Evolutionary conservation across 2,329 filamentous ascomycete genomes (phyloP).

Genomic region (Penicillium psychrosexuale): DNA sequence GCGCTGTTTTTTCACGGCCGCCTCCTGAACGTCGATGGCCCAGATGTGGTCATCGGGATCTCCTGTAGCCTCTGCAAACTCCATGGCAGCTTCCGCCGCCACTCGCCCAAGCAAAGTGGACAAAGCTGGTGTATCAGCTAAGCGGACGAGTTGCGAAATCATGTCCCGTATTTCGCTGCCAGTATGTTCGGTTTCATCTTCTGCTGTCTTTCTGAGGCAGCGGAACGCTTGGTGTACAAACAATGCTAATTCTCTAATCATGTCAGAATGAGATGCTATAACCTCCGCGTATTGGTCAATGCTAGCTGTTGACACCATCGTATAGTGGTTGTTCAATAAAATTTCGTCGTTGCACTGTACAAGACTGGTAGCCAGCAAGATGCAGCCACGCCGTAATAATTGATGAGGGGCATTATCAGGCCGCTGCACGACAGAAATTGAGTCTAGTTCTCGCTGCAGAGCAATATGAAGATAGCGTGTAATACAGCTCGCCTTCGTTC

Average conservation of each 20-base stretch:
- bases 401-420: slow-evolving; percentile 20
- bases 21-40: slow-evolving; percentile 40
- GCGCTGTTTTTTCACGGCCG: slow-evolving; percentile 23
- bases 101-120: slow-evolving; percentile 34
- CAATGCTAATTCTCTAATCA: slow-evolving; percentile 35
- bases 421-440: slow-evolving; percentile 1
- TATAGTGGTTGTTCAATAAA: slow-evolving; percentile 4
- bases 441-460: slow-evolving; percentile 25
- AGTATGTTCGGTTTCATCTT: slow-evolving; percentile 22
- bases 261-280: slow-evolving; percentile 29
- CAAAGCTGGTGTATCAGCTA: slow-evolving; percentile 22
- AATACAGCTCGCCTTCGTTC: slow-evolving; percentile 27
- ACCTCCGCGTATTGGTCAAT: slow-evolving; percentile 32
- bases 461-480: slow-evolving; percentile 23
- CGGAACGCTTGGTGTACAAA: slow-evolving; percentile 36
- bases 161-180: slow-evolving; percentile 28
- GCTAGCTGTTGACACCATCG: slow-evolving; percentile 18
- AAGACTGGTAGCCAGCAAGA: slow-evolving; percentile 32
- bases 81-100: slow-evolving; percentile 41
- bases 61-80: slow-evolving; percentile 38
- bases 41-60: slow-evolving; percentile 40
- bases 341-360: slow-evolving; percentile 27
- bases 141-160: slow-evolving; percentile 24
- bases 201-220: slow-evolving; percentile 29
- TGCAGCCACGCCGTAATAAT: slow-evolving; percentile 33